phyloP scores from a whole-genome alignment of 495 filamentous ascomycete genomes.

The Talaromyces wortmannii region DNA sequence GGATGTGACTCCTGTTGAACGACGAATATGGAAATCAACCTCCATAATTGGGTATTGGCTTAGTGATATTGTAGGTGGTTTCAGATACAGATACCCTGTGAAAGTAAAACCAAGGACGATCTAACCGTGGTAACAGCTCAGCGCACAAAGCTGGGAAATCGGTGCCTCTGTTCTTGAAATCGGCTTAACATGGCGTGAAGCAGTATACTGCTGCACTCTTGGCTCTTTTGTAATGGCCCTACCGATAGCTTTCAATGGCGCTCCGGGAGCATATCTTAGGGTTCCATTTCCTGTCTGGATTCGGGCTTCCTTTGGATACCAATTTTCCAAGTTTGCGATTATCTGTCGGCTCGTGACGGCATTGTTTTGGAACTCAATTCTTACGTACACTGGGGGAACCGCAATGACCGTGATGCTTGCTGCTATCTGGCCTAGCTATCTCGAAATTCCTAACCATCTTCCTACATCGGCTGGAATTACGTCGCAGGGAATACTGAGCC shows the following conservation, averaged over 20 bases:
- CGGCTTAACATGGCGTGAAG: conserved; percentile 7
- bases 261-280: conserved; percentile 38
- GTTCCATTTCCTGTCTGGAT: conserved; percentile 36
- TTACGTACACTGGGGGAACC: conserved; percentile 8
- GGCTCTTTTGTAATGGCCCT: not conserved
- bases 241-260: conserved; percentile 38
- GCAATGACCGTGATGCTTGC: conserved; percentile 24
- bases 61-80: not conserved
- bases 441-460: conserved; percentile 38
- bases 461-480: conserved; percentile 42
- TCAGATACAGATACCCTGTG: no score
- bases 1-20: not conserved
- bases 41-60: not conserved
- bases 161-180: not conserved
- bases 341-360: conserved; percentile 33
- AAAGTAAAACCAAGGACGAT: not conserved
- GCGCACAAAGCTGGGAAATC: no score
- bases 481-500: conserved; percentile 39
- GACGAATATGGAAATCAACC: not conserved
- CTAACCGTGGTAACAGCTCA: conserved; percentile 6
- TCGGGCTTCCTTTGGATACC: conserved; percentile 35
- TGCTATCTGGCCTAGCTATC: conserved; percentile 35
- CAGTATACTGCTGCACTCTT: not conserved
- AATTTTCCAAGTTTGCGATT: conserved; percentile 46
- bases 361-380: conserved; percentile 36